These are phyloP conservation scores for Lodderomyces margitis DNA, from an alignment of 1,139 yeast species.

Conservation along the genomic window DNA sequence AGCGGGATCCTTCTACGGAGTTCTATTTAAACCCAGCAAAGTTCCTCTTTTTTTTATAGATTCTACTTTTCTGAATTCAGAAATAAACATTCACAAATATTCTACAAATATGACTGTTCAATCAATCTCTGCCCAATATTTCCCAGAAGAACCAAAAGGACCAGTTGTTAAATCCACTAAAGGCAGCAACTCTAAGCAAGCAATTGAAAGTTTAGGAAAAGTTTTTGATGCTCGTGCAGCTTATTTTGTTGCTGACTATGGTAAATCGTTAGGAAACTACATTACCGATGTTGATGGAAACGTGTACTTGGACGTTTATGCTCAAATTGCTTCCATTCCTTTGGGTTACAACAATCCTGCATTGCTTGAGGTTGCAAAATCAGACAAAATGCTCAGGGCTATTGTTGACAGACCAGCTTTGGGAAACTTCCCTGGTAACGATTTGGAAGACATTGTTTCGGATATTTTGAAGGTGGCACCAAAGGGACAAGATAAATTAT, in stretches of 20 bases:
- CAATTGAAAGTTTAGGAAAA: constrained; percentile 46
- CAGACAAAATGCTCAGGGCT: constrained; percentile 65
- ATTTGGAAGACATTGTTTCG: constrained; percentile 55
- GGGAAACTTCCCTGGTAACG: constrained; percentile 71
- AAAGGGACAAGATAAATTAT: constrained; percentile 61
- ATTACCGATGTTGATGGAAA: constrained; percentile 73
- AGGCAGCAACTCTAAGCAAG: constrained; percentile 57
- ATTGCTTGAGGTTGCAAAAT: constrained; percentile 57
- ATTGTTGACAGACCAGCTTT: constrained; percentile 75
- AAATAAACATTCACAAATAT: not conserved
- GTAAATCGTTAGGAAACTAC: constrained; percentile 68
- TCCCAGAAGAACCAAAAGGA: constrained; percentile 63
- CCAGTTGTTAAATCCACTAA: constrained; percentile 52
- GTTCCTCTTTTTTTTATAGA: not conserved
- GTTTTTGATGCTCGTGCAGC: constrained; percentile 67
- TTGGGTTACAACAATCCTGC: constrained; percentile 80
- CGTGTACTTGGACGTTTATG: constrained; percentile 63
- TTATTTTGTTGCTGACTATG: constrained; percentile 67
- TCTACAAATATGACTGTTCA: constrained; percentile 9
- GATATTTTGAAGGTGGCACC: constrained; percentile 67
- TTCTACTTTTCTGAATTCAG: not conserved
- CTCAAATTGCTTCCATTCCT: constrained; percentile 76
- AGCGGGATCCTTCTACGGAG: not conserved
- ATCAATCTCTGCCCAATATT: constrained; percentile 53
- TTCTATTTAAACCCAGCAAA: not conserved